Base-by-base conservation (phyloP, 2,329 filamentous ascomycete genomes). In the Botrytis galanthina region DNA sequence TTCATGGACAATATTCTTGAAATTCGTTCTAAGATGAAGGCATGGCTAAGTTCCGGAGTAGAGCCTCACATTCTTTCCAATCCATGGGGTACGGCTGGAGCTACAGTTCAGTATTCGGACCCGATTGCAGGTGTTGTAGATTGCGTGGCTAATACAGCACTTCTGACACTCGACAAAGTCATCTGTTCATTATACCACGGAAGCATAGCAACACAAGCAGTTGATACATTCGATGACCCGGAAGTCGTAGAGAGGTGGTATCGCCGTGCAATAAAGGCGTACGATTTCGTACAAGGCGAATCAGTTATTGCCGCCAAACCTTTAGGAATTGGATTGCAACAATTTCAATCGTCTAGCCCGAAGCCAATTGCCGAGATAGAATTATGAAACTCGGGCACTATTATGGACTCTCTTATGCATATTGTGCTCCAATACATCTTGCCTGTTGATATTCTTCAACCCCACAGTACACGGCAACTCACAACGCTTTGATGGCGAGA, bases 51-150 rank as follows among this genome's bases (percentile, higher is more conserved):
- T 39, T 32, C 0, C 22, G 18, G 7, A 44, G 32, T 68, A 16
- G 71, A 72, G 26, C 51, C 71, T 18, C 62, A 72, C 22, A 44
- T 64, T 22, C 9, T 46, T 7, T 5, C 29, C 12, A 35, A 35
- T 32, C 10, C 29, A 44, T 48, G 26, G 3, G 26, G 12, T 5
- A n/a, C 16, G 2, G 12, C 26, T 32, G 20, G 4, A 22, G 6
- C n/a, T 46, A 2, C 10, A 14, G 20, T 60, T n/a, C 4, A 60
- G 54, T 73, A 61, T 37, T 54, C 71, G 1, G 64, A 73, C 54
- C n/a, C n/a, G 7, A 48, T 73, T n/a, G 64, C 63, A 14, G 71
- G 22, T 42, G 16, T 61, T 35, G 32, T 69, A 22, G 71, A 73
- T 10, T 73, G 71, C 42, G 64, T 70, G 8, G 42, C 71, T 10